These are phyloP conservation scores for Ramaria rubella DNA, from an alignment of 768 basidiomycete genomes.

Conservation along the genomic window DNA sequence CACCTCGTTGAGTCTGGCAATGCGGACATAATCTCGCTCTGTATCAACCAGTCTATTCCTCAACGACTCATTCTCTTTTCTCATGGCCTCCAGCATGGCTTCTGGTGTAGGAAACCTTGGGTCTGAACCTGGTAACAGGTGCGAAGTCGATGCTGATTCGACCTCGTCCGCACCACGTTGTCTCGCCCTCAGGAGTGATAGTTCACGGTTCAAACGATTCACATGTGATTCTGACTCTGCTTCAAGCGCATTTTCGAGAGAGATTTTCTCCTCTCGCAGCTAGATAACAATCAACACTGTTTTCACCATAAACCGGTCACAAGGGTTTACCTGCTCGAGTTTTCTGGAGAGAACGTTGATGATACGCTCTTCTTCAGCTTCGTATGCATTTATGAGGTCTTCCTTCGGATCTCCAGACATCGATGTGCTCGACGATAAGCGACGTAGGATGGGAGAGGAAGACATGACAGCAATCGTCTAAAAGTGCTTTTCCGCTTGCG, in stretches of 20 bases:
- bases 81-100: constrained; percentile 67
- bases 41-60: constrained; percentile 61
- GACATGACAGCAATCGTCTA: constrained; percentile 25
- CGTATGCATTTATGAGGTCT: constrained; percentile 80
- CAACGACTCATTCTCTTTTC: constrained; percentile 72
- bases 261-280: constrained; percentile 82
- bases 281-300: constrained; percentile 22
- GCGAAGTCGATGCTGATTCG: constrained; percentile 1
- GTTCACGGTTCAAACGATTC: constrained; percentile 64
- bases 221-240: constrained; percentile 85
- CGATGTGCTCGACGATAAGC: constrained; percentile 50
- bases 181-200: constrained; percentile 54
- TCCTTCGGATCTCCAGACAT: constrained; percentile 51
- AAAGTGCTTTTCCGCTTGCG: not conserved
- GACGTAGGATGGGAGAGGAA: constrained; percentile 49
- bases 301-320: not conserved
- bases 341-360: constrained; percentile 79
- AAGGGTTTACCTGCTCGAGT: constrained; percentile 65
- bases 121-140: constrained; percentile 18
- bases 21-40: constrained; percentile 70
- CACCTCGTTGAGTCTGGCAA: constrained; percentile 70
- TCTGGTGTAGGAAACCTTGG: constrained; percentile 39
- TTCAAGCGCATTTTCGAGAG: constrained; percentile 73
- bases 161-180: constrained; percentile 32
- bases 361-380: constrained; percentile 86